phyloP scores from a whole-genome alignment of 2,329 filamentous ascomycete species.

The Ophiostoma triangulosporum region DNA sequence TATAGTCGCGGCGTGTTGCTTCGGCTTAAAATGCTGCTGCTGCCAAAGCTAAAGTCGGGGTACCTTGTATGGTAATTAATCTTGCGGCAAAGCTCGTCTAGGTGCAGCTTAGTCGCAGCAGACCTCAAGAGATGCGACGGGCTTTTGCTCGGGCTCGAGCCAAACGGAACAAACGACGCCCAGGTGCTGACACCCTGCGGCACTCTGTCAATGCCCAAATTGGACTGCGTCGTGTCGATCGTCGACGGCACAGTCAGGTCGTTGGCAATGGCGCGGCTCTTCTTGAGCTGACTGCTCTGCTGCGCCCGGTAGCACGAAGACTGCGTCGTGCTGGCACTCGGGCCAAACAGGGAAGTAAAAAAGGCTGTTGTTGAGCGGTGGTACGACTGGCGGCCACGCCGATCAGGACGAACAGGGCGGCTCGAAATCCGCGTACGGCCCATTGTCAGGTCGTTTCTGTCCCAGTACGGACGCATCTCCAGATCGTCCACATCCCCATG shows the following conservation, averaged over 20 bases:
- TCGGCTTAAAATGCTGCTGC: not conserved
- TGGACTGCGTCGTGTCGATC: not conserved
- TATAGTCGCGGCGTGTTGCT: conserved; percentile 11
- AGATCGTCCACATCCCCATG: not conserved
- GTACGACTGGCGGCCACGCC: not conserved
- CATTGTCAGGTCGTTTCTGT: not conserved
- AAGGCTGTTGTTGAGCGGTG: not conserved
- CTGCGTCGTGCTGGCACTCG: not conserved
- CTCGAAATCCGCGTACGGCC: not conserved
- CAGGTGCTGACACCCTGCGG: conserved; percentile 1
- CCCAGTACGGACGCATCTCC: not conserved
- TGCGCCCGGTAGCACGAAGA: not conserved
- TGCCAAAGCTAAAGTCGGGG: not conserved
- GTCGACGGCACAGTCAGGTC: conserved; percentile 4
- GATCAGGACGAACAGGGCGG: not conserved
- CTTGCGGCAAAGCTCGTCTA: conserved; percentile 3
- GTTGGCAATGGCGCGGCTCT: not conserved
- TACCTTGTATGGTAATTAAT: not conserved
- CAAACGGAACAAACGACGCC: conserved; percentile 2
- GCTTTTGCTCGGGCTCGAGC: not conserved
- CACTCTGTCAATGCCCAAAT: not conserved
- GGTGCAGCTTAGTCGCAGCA: conserved; percentile 7
- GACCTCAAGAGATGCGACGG: conserved; percentile 1
- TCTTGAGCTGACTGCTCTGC: not conserved
- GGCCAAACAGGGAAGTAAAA: not conserved